phyloP scores from a whole-genome alignment of 768 basidiomycete species.

The Termitomyces sp. region DNA sequence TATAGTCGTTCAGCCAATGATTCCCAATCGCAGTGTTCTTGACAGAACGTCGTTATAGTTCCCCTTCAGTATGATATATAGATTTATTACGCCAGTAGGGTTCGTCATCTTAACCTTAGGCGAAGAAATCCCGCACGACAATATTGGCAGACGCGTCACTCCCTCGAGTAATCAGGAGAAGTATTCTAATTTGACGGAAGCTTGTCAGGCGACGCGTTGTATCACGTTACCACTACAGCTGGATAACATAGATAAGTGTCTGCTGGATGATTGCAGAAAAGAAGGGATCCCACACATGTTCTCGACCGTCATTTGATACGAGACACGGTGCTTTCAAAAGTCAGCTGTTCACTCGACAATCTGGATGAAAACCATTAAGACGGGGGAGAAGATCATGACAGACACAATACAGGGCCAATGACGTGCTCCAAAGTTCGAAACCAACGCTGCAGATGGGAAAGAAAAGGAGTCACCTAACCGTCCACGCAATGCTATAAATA shows the following conservation, averaged over 20 bases:
- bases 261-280: neutral
- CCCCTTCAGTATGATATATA: too few relatives aligned
- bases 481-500: neutral
- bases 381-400: neutral
- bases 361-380: neutral
- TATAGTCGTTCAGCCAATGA: too few relatives aligned
- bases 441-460: neutral
- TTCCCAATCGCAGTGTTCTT: too few relatives aligned
- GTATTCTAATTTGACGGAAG: too few relatives aligned
- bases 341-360: neutral
- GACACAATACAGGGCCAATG: neutral
- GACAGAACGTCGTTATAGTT: too few relatives aligned
- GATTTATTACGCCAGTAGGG: too few relatives aligned
- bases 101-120: too few relatives aligned
- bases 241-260: neutral
- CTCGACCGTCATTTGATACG: neutral
- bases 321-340: neutral
- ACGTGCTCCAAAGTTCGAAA: neutral
- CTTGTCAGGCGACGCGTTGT: too few relatives aligned
- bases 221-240: neutral
- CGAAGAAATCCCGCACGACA: too few relatives aligned
- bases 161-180: too few relatives aligned
- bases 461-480: too few relatives aligned
- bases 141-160: too few relatives aligned
- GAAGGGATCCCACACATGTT: neutral